Conservation (phyloP, 306 rosid species). For the Vigna trinervia region DNA sequence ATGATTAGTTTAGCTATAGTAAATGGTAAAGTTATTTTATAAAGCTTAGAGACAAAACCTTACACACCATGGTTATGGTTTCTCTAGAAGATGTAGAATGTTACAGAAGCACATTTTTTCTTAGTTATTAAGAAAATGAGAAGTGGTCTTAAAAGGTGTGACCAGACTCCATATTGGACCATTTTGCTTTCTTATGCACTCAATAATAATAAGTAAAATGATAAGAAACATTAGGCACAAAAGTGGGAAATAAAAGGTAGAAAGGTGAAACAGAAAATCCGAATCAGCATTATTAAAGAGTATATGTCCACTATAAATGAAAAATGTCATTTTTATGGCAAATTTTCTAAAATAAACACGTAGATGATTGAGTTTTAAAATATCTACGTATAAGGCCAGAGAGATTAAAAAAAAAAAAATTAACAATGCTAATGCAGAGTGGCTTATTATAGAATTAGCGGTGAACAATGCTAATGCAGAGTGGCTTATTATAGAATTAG, state of each 20-base stretch:
- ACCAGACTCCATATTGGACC: slow-evolving; percentile 31
- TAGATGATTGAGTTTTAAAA: background rate
- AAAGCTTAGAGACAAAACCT: background rate
- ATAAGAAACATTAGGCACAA: slow-evolving; percentile 12
- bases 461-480: no score
- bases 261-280: background rate
- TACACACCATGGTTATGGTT: background rate
- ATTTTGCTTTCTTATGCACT: slow-evolving; percentile 23
- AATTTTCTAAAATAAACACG: slow-evolving; percentile 13
- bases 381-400: no score
- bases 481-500: no score
- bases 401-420: no score
- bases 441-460: no score
- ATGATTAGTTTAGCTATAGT: no score
- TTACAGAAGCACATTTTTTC: background rate
- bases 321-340: background rate
- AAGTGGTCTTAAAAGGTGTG: slow-evolving; percentile 46
- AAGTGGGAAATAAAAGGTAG: background rate
- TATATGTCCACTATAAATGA: slow-evolving; percentile 25
- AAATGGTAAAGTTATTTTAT: background rate
- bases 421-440: no score
- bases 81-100: background rate
- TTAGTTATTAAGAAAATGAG: slow-evolving; percentile 43
- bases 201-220: background rate
- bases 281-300: slow-evolving; percentile 29